Percentiles rank a stretch among this genome's conserved stretches.
Conservation (phyloP, 306 rosid species). For the Citrullus mucosospermus region DNA sequence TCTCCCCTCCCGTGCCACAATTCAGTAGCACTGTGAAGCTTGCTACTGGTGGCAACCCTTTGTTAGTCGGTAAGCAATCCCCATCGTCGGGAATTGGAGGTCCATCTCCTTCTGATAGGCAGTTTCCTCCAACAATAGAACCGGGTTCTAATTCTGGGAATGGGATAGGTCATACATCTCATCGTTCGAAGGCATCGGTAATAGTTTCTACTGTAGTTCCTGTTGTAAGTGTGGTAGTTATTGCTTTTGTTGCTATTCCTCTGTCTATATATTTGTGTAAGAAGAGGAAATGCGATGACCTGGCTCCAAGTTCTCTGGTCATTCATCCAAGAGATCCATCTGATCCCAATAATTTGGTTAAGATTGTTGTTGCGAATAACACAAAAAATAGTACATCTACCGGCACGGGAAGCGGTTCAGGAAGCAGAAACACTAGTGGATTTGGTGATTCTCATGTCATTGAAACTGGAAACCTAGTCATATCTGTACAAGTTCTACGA, state of each 20-base stretch:
- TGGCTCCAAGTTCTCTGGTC: slow-evolving; percentile 55
- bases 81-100: slow-evolving; percentile 13
- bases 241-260: slow-evolving; percentile 64
- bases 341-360: slow-evolving; percentile 48
- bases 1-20: slow-evolving; percentile 68
- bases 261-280: slow-evolving; percentile 43
- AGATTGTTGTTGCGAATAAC: slow-evolving; percentile 54
- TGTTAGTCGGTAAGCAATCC: slow-evolving; percentile 9
- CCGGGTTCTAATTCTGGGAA: slow-evolving; percentile 4
- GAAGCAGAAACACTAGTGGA: slow-evolving; percentile 55
- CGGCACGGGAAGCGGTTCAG: slow-evolving; percentile 43
- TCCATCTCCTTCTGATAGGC: slow-evolving; percentile 8
- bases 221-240: slow-evolving; percentile 56
- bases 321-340: slow-evolving; percentile 89
- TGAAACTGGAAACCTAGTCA: slow-evolving; percentile 81
- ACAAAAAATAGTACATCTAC: slow-evolving; percentile 45
- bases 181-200: slow-evolving; percentile 16
- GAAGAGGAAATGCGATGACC: slow-evolving; percentile 32
- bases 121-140: slow-evolving; percentile 8
- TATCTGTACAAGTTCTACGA: slow-evolving; percentile 83
- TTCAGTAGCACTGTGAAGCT: slow-evolving; percentile 40
- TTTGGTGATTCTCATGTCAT: slow-evolving; percentile 62
- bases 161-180: neutral
- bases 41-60: slow-evolving; percentile 26
- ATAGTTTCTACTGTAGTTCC: slow-evolving; percentile 37